Conservation (phyloP, 306 rosid species). For the Mimosa pudica region DNA sequence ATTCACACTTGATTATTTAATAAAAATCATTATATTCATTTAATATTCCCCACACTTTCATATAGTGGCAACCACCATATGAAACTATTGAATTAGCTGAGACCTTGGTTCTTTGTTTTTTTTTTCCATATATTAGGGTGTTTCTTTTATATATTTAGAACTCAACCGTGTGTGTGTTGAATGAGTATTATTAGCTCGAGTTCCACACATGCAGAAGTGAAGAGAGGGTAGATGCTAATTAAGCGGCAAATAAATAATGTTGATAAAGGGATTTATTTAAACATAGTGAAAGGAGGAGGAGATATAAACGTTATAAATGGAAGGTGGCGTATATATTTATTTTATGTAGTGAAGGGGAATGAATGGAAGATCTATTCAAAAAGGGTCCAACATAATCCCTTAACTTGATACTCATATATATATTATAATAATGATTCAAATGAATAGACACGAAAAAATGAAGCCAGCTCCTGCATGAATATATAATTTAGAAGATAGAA, state of each 20-base stretch:
- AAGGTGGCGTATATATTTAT: neutral
- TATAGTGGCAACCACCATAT: too few relatives aligned
- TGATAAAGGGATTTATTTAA: neutral
- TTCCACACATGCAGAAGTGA: neutral
- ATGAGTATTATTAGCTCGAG: neutral
- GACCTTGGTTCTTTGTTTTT: too few relatives aligned
- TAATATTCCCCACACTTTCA: too few relatives aligned
- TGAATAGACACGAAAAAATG: neutral
- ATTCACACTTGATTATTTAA: too few relatives aligned
- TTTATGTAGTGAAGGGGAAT: constrained; percentile 24
- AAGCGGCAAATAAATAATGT: neutral
- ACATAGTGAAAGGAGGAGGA: neutral
- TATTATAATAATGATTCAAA: neutral
- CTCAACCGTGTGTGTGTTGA: neutral
- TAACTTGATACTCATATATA: neutral
- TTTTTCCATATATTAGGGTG: too few relatives aligned
- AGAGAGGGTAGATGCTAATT: neutral
- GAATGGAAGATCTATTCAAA: neutral
- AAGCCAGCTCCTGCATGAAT: neutral
- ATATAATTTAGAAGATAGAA: too few relatives aligned
- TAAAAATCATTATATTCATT: too few relatives aligned
- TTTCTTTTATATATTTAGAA: too few relatives aligned
- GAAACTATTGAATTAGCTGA: too few relatives aligned
- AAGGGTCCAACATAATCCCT: neutral
- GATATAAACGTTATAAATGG: neutral